These are phyloP conservation scores for Cryoendolithus antarcticus DNA, from an alignment of 2,329 filamentous ascomycete species.

Conservation along the genomic window DNA sequence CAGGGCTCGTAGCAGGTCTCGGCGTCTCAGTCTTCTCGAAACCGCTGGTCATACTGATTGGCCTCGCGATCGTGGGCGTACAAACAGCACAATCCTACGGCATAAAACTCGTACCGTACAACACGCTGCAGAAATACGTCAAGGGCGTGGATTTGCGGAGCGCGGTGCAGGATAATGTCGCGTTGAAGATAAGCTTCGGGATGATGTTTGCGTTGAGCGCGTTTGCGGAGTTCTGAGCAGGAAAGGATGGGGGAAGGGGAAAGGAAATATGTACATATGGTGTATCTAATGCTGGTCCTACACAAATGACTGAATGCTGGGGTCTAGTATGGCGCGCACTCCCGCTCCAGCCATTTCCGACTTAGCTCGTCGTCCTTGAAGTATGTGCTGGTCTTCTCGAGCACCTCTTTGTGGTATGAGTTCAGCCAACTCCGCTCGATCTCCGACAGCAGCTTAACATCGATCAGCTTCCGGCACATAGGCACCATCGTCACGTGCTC, in stretches of 20 bases:
- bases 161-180: slow-evolving; percentile 44
- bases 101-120: slow-evolving; percentile 38
- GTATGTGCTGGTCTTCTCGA: slow-evolving; percentile 65
- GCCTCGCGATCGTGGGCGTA: slow-evolving; percentile 49
- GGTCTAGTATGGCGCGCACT: slow-evolving; percentile 65
- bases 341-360: slow-evolving; percentile 69
- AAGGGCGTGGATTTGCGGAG: slow-evolving; percentile 38
- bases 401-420: slow-evolving; percentile 67
- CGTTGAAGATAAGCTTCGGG: slow-evolving; percentile 60
- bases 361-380: slow-evolving; percentile 64
- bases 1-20: slow-evolving; percentile 52
- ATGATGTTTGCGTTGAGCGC: slow-evolving; percentile 59
- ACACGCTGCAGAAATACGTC: slow-evolving; percentile 38
- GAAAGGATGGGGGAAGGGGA: no score
- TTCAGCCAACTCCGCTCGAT: slow-evolving; percentile 80
- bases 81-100: slow-evolving; percentile 44
- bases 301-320: no score
- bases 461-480: slow-evolving; percentile 80
- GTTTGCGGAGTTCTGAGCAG: slow-evolving; percentile 42
- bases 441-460: slow-evolving; percentile 56
- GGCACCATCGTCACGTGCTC: slow-evolving; percentile 97
- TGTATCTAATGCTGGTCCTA: no score
- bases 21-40: slow-evolving; percentile 59
- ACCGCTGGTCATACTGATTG: slow-evolving; percentile 55
- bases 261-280: no score